Base-by-base conservation (phyloP, 2,329 filamentous ascomycete genomes). In the Paecilomyces sp. region DNA sequence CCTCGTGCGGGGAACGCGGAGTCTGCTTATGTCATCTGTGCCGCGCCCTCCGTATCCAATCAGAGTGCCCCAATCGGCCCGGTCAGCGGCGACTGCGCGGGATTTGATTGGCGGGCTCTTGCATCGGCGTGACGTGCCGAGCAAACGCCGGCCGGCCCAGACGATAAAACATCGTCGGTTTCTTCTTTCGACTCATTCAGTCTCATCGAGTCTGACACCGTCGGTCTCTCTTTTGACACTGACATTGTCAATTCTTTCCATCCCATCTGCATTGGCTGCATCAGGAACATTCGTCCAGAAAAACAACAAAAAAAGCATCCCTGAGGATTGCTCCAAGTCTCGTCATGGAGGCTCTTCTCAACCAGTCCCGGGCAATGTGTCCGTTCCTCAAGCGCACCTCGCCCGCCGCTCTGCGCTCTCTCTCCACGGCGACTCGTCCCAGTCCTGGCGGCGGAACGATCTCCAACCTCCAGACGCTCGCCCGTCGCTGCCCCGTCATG, bases 401-500 rank as follows among this genome's bases (percentile, higher is more conserved):
- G 41, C 91, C 93, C 67, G 89, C 92, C 68, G 92, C 92, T 59
- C 86, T 99, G 64, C 92, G 94, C 68, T 89, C 92, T 61, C 85
- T 99, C 72, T 95, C 89, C 58, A 86, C 79, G 77, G 86, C 79
- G 72, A 85, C 79, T 71, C 83, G 81, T 67, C 84, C 86, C 74
- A 82, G 71, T 57, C 88, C 88, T 60, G 90, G 92, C 70, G 93
- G 92, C 66, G 91, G 92, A 70, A 91, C 91, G 77, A 96, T 97
- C 86, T 96, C 92, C 71, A 97, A 96, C 80, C 84, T 99, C 70
- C 94, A 97, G 81, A 86, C 94, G 67, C 87, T 96, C 71, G 94
- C 91, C 70, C 88, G 92, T 73, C 91, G 93, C 76, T 99, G 94
- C 84, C 94, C 94, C 61, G 89, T 99, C 77, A 99, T 99, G 94